Evolutionary conservation across 306 rosid species (phyloP), one percentile per base, ranked within the genome.

Genomic region (Abrus pulchellus): DNA sequence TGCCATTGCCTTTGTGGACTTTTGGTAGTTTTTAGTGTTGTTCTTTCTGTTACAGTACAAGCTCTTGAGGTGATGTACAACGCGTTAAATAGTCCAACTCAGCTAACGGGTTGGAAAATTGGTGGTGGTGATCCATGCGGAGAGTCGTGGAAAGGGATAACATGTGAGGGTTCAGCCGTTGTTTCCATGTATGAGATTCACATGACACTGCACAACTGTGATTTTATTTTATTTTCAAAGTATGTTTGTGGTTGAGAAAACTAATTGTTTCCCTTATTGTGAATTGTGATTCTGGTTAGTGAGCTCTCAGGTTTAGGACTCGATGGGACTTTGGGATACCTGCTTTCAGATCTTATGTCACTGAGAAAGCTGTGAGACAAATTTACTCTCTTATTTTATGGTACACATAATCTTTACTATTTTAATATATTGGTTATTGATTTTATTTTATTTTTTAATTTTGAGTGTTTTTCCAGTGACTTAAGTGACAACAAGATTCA

Each of bases 81-180:
- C 52, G 86, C 99, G 30, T 79, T 93, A 80, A 90, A 89, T 81
- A 89, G 89, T 76, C 94, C 99, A 47, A 3, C 92, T 74, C 75
- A 85, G 90, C 86, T 96, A 69, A 90, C 94, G 36, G 90, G 92
- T 80, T 96, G 99, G 99, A 87, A 72, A 78, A 83, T 87, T 20
- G 90, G 91, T 56, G 93, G 91, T 1, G 97, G 92, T 32, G 99
- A 96, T 92, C 99, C 98, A 0, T 96, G 99, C 62, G 92, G 77
- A 62, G 90, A 90, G 85, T 92, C 97, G 27, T 96, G 99, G 99
- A 89, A 88, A 82, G 99, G 99, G 82, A 80, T 96, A 59, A 89
- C 90, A 28, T 96, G 99, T 82, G 97, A 93, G 55, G 98, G 90
- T 50, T 85, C 99, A 65, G 87, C 93, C 32, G 93, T 93, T 79